Percentiles rank a stretch among this genome's conserved stretches.
Evolutionary conservation across 176 grass and related monocot genomes (phyloP).

Genomic region (Oryza coarctata): DNA sequence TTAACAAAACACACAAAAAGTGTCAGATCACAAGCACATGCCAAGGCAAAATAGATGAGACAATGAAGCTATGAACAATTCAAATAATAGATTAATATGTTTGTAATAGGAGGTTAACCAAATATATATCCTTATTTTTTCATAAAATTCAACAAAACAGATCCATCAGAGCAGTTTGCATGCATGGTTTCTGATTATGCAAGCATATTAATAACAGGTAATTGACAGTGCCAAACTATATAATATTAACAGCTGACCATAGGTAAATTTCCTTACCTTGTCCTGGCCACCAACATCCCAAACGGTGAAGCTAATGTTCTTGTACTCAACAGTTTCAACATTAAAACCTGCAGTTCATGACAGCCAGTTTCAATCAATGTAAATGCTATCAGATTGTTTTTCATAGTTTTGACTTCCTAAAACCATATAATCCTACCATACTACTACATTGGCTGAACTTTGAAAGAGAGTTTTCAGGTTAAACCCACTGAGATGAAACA

Average conservation of each 20-base stretch:
- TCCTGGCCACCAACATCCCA: conserved; percentile 70
- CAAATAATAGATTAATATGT: neutral
- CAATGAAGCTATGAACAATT: neutral
- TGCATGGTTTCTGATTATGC: neutral
- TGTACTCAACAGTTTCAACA: conserved; percentile 66
- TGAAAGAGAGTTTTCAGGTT: neutral
- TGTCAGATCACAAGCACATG: neutral
- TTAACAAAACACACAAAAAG: neutral
- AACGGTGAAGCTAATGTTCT: conserved; percentile 68
- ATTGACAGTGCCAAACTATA: neutral
- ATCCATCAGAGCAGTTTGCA: neutral
- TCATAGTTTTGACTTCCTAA: neutral
- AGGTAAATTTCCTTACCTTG: conserved; percentile 31
- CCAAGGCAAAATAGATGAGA: neutral
- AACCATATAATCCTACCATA: neutral
- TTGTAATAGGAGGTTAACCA: neutral
- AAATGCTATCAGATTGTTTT: neutral
- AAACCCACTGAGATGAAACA: neutral
- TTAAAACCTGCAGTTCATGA: conserved; percentile 53
- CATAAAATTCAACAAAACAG: neutral
- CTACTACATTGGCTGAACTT: neutral
- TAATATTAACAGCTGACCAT: neutral
- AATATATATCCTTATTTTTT: neutral
- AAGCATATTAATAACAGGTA: neutral
- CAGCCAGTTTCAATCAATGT: neutral